These are phyloP conservation scores for Aspergillus funiculosus DNA, from an alignment of 495 filamentous ascomycete genomes.

Conservation along the genomic window DNA sequence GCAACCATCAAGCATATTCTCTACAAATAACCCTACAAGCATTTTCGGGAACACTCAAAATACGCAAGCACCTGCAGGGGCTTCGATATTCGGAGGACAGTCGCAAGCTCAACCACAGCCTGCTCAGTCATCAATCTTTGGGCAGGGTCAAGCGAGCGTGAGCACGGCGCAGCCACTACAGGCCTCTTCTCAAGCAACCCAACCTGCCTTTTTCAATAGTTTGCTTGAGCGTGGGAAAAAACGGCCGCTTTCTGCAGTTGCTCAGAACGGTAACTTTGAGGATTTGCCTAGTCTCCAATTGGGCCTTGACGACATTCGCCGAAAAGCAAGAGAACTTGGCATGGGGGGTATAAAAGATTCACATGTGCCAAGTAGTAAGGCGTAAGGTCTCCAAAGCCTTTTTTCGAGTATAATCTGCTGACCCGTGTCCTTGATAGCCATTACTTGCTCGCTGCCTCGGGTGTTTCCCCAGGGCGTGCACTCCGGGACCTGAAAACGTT, in stretches of 20 bases:
- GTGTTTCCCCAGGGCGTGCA: constrained; percentile 70
- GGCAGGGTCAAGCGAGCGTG: constrained; percentile 26
- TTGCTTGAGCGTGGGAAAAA: constrained; percentile 69
- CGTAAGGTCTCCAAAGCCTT: constrained; percentile 46
- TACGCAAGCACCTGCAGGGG: constrained; percentile 23
- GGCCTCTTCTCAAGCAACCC: constrained; percentile 30
- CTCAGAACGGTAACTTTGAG: constrained; percentile 39
- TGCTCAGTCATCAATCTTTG: constrained; percentile 28
- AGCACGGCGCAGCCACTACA: constrained; percentile 18
- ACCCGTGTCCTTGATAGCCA: constrained; percentile 40
- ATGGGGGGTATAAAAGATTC: constrained; percentile 40
- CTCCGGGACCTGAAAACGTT: constrained; percentile 68
- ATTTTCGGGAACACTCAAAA: constrained; percentile 23
- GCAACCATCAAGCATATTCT: constrained; percentile 30
- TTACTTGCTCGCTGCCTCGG: constrained; percentile 86
- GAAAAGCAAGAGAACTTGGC: constrained; percentile 74
- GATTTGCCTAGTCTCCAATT: constrained; percentile 62
- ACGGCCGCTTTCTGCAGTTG: constrained; percentile 36
- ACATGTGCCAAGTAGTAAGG: constrained; percentile 55
- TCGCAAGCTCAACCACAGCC: constrained; percentile 33
- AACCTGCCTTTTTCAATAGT: constrained; percentile 79
- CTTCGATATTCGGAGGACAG: constrained; percentile 28
- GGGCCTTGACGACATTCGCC: constrained; percentile 78
- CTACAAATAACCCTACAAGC: constrained; percentile 29
- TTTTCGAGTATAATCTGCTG: no score